Conservation (phyloP, 352 stramenopile genomes). For the Phytophthora lateralis region DNA sequence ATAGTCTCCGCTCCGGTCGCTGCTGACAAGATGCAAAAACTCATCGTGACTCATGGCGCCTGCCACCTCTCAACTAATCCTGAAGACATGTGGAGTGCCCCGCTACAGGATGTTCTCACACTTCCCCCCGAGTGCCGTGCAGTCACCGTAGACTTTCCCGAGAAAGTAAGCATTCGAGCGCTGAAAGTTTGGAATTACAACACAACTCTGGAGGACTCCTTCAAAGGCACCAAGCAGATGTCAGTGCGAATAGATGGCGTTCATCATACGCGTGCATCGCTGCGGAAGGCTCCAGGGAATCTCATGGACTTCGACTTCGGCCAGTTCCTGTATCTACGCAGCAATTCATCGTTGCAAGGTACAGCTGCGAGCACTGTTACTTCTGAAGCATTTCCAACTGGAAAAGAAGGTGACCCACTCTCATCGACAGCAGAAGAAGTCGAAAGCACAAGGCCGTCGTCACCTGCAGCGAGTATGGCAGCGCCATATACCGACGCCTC, state of each 20-base stretch:
- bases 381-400: slow-evolving; percentile 13
- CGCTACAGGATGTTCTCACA: slow-evolving; percentile 44
- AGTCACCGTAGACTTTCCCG: slow-evolving; percentile 57
- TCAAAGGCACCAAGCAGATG: slow-evolving; percentile 75
- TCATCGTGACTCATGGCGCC: slow-evolving; percentile 47
- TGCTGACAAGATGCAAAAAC: slow-evolving; percentile 35
- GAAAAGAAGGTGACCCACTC: slow-evolving; percentile 9
- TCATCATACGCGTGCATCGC: slow-evolving; percentile 52
- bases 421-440: slow-evolving; percentile 15
- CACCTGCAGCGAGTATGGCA: slow-evolving; percentile 1
- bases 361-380: neutral
- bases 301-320: slow-evolving; percentile 85
- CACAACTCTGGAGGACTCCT: slow-evolving; percentile 73
- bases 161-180: slow-evolving; percentile 48
- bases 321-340: slow-evolving; percentile 71
- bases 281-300: slow-evolving; percentile 83
- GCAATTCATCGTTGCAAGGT: slow-evolving; percentile 13
- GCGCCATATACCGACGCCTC: slow-evolving; percentile 6
- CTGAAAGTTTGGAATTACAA: slow-evolving; percentile 87
- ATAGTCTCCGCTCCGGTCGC: slow-evolving; percentile 44
- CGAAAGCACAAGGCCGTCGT: slow-evolving; percentile 19
- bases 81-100: slow-evolving; percentile 70
- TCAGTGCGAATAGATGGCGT: slow-evolving; percentile 55
- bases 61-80: slow-evolving; percentile 53
- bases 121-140: slow-evolving; percentile 43